Evolutionary conservation across 345 rosid genomes (phyloP).

Genomic region (Cardamine resedifolia): DNA sequence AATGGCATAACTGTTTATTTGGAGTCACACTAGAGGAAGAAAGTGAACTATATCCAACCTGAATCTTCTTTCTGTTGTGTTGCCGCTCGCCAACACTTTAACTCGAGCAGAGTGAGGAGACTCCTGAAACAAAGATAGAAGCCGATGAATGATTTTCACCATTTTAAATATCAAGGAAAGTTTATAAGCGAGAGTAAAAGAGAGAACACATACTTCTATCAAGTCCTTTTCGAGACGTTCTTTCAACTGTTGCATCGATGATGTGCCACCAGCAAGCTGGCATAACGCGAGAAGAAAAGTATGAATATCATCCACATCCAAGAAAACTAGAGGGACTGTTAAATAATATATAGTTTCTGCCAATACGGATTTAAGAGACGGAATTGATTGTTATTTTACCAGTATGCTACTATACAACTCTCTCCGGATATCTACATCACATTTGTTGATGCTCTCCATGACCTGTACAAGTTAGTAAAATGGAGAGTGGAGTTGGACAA

Average conservation of each 20-base stretch:
- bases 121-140: conserved; percentile 54
- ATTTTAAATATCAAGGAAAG: neutral
- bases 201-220: conserved; percentile 62
- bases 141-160: neutral
- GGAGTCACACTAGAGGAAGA: neutral
- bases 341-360: neutral
- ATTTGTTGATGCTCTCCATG: conserved; percentile 87
- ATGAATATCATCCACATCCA: conserved; percentile 11
- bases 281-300: conserved; percentile 17
- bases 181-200: neutral
- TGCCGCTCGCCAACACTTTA: conserved; percentile 95
- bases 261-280: conserved; percentile 98
- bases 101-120: conserved; percentile 99
- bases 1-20: neutral
- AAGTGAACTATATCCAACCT: conserved; percentile 50
- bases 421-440: conserved; percentile 94
- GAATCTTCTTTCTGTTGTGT: conserved; percentile 84
- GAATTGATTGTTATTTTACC: conserved; percentile 48
- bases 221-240: conserved; percentile 98
- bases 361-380: neutral
- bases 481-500: conserved; percentile 4
- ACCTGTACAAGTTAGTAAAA: conserved; percentile 52
- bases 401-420: conserved; percentile 89
- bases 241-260: conserved; percentile 98
- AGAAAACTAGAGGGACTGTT: neutral